Conservation (phyloP, 2,329 filamentous ascomycete genomes). For the Dichotomopilus funicola region DNA sequence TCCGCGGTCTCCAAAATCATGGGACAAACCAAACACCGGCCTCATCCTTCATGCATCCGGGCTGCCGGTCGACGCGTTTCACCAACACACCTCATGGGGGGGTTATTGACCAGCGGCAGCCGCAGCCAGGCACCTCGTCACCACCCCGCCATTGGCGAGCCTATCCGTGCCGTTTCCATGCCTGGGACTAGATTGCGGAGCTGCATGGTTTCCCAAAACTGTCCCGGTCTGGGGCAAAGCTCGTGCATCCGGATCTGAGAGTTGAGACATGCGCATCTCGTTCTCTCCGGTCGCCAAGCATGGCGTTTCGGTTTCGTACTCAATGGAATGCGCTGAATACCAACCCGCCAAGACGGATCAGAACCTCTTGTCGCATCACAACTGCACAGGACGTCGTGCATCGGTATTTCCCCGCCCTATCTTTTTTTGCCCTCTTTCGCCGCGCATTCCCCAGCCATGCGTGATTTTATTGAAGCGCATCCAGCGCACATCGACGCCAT, state of each 20-base stretch:
- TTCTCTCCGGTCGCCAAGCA: constrained; percentile 9
- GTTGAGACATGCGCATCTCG: constrained; percentile 12
- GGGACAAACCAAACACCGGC: neutral
- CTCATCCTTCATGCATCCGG: neutral
- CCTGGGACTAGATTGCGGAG: constrained; percentile 2
- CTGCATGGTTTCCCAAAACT: neutral
- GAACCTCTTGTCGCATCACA: neutral
- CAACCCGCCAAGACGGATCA: constrained; percentile 10
- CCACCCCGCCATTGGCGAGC: neutral
- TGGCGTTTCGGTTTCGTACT: constrained; percentile 3
- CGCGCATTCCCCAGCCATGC: too few relatives aligned
- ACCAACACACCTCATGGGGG: too few relatives aligned
- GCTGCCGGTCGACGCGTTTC: too few relatives aligned
- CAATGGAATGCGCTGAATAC: neutral
- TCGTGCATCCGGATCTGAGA: constrained; percentile 8
- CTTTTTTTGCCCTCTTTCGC: too few relatives aligned
- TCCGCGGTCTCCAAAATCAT: neutral
- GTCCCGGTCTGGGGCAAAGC: neutral
- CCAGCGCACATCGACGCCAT: too few relatives aligned
- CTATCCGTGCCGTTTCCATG: neutral
- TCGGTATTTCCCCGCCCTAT: too few relatives aligned
- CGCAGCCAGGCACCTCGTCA: neutral
- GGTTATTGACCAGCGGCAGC: neutral
- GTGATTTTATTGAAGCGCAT: too few relatives aligned
- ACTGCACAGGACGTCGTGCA: neutral